Base-by-base conservation (phyloP, 164 flowering plant genomes). In the Vitis amurensis region DNA sequence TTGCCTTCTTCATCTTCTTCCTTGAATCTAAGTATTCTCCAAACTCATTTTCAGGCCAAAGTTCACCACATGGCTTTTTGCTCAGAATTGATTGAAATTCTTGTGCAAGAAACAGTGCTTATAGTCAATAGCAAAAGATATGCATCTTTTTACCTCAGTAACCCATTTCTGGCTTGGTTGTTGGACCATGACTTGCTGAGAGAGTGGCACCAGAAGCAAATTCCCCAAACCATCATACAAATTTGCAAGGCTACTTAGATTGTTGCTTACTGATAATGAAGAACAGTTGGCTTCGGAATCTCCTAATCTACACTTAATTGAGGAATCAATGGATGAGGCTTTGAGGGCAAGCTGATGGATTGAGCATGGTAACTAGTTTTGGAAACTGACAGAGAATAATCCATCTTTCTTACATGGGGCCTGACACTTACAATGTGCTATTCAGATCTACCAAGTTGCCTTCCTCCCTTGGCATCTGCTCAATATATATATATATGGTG, bases 61-160 rank as follows among this genome's bases (percentile, higher is more conserved):
- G 23, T 29, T 50, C 70, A 31, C 50, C 68, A 19, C 67, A 15
- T 37, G 72, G 48, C 30, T 44, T 70, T 66, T 72, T 74, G 15
- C 75, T 51, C 37, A 75, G 8, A 29, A 50, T 60, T 57, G 80
- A 73, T 63, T 70, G 44, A 57, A 17, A 57, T 79, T 73, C 30
- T 59, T 72, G 2, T 67, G 64, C 15, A 29, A 27, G 30, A 29
- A 50, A 3, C 77, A 70, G 27, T 23, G 27, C 27, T 23, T 12
- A 61, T 12, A 50, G 74, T 75, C 62, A 74, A 50, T 8, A 75
- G 53, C 75, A 63, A 56, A 9, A 83, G 74, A 66, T 82, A 81
- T 60, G 80, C 83, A 70, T 78, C 71, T 50, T 74, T 74, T 49
- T 0, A 80, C 60, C 59, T 78, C 71, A 11, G 73, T 73, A 13